Conservation (phyloP, 441 rosid species). For the Bocquillonia castaneifolia region DNA sequence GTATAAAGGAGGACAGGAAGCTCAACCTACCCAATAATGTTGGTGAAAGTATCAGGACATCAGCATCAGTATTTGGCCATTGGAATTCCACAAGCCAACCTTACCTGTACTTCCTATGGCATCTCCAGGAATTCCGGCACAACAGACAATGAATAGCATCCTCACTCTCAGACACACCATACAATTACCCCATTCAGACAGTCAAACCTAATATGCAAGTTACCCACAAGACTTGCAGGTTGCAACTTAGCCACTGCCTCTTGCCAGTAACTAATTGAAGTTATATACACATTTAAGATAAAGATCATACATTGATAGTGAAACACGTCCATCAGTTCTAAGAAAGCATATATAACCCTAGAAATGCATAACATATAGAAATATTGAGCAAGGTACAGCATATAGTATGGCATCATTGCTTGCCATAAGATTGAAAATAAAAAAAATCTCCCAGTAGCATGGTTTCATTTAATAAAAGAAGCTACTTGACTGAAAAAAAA, state of each 20-base stretch:
- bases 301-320: neutral
- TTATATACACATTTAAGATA: neutral
- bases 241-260: neutral
- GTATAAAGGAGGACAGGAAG: neutral
- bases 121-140: neutral
- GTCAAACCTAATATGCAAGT: neutral
- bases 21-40: neutral
- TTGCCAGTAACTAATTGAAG: neutral
- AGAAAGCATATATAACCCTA: neutral
- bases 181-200: neutral
- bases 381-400: neutral
- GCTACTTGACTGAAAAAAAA: neutral
- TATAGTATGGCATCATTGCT: neutral
- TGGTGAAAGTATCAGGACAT: neutral
- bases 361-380: neutral
- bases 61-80: neutral
- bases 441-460: neutral
- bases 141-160: neutral
- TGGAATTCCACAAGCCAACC: neutral
- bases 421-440: neutral
- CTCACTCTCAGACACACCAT: neutral
- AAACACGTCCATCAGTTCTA: neutral
- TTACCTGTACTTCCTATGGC: neutral
- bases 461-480: neutral
- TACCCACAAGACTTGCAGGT: neutral